Base-by-base conservation (phyloP, 768 basidiomycete genomes). In the Leccinellum luteum region DNA sequence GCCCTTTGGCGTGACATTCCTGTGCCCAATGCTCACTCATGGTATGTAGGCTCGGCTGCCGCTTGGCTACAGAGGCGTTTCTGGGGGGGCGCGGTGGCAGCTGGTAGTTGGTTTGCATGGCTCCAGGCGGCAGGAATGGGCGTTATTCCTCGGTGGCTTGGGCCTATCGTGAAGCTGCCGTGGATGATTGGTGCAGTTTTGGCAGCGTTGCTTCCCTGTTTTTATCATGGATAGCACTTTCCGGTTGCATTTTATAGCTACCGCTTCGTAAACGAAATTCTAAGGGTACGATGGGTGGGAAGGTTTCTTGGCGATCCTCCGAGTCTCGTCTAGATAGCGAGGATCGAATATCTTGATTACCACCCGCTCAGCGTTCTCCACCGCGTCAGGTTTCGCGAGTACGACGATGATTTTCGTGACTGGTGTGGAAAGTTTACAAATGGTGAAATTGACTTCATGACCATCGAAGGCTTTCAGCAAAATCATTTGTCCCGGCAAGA, bases 101-200 rank as follows among this genome's bases (percentile, higher is more conserved):
- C 61, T 2, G 48, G 49, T 1, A 58, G 58, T 15, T 65, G 61
- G 58, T 65, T 65, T 38, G 14, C 64, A 13, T 35, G 9, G 19
- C 56, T 66, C 17, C 64, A 63, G 43, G 54, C 54, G 19, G 64
- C 60, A 17, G 64, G 58, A 3, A 60, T 56, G 58, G 60, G 60
- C 3, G 14, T 2, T 13, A 23, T 53, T 1, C 64, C 64, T 0
- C n/a, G n/a, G 41, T 62, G 60, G 60, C 48, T 44, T 30, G 30
- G 54, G 9, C 6, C 43, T 12, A 47, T 35, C 45, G 8, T 27
- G 14, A 55, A 34, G 15, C 6, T 43, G 1, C 59, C 56, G 10
- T 1, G 30, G 1, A 8, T 52, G 21, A 1, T 44, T 2, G 59
- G 43, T 1, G 19, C 44, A 34, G 2, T 64, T 8, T 31, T 52